Evolutionary conservation across 495 filamentous ascomycete species (phyloP).

Genomic region (Ascobolus immersus): DNA sequence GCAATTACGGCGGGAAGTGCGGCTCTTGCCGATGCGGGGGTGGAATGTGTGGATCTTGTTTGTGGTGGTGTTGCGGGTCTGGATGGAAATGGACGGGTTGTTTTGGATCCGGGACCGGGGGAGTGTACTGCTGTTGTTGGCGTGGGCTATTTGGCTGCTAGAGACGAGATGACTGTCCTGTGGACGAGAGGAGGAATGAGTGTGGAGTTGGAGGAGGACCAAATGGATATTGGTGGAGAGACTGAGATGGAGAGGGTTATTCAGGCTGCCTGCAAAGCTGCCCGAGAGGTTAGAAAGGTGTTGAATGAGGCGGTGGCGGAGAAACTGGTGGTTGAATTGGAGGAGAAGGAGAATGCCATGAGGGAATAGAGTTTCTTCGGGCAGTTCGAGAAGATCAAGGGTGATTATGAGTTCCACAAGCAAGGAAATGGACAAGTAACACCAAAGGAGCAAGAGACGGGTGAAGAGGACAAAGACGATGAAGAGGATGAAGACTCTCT

Average conservation of each 20-base stretch:
- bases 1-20: conserved; percentile 88
- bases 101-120: conserved; percentile 32
- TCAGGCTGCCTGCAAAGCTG: conserved; percentile 19
- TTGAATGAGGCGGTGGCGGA: conserved; percentile 15
- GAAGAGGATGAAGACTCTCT: too few species aligned
- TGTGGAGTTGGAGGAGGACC: conserved; percentile 21
- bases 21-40: conserved; percentile 83
- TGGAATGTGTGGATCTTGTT: conserved; percentile 83
- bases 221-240: conserved; percentile 21
- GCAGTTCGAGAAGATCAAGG: too few species aligned
- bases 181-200: conserved; percentile 54
- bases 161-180: conserved; percentile 79
- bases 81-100: conserved; percentile 22
- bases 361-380: too few species aligned
- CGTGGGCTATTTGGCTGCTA: conserved; percentile 62
- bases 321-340: conserved; percentile 6
- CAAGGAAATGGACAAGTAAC: too few species aligned
- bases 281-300: conserved; percentile 8
- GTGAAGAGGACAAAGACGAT: too few species aligned
- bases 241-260: conserved; percentile 25
- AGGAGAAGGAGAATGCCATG: conserved; percentile 4
- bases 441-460: too few species aligned
- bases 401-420: conserved; percentile 5
- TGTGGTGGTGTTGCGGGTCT: conserved; percentile 72
- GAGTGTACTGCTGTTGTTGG: conserved; percentile 56